Base-by-base conservation (phyloP, 768 basidiomycete genomes). In the Mycena indigotica region DNA sequence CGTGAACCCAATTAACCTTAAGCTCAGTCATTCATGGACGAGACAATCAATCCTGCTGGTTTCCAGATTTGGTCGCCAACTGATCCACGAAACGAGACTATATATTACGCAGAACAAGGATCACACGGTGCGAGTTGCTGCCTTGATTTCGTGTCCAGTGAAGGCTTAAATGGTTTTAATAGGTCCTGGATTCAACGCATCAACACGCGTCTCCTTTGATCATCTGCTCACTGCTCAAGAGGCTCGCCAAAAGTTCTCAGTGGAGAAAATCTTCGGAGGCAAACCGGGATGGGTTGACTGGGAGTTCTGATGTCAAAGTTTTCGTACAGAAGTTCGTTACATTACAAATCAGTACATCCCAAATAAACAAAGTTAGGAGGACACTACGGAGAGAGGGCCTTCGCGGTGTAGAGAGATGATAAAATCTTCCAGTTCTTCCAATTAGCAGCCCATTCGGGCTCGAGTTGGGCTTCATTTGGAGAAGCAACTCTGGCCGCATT, bases 241-340 rank as follows among this genome's bases (percentile, higher is more conserved):
- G 19, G 72, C 70, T 13, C 21, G 58, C 16, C 48, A 55, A 17
- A 48, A 63, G 2, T 73, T 73, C 56, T 69, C 69, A 0, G 54
- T 80, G 16, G 59, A 70, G 44, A 58, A 72, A 4, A 76, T 80
- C 23, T 80, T 80, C 50, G 60, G 64, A 0, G 74, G 60, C 26
- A 56, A 1, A 2, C 75, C 77, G 0, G 5, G 13, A 3, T 80
- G 78, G 79, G 73, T 80, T 41, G 79, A 80, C 53, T 69, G 61
- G 60, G 50, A 58, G 21, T 62, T 62, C 51, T 57, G 17, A 60
- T n/a, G n/a, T n/a, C n/a, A n/a, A n/a, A n/a, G n/a, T n/a, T n/a
- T n/a, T n/a, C n/a, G n/a, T n/a, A n/a, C n/a, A n/a, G n/a, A n/a
- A n/a, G n/a, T n/a, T n/a, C n/a, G n/a, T n/a, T n/a, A n/a, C n/a